A percentile compares a stretch with the other conserved stretches of the same genome.
phyloP scores from a whole-genome alignment of 306 rosid species.

The Castanea sativa region DNA sequence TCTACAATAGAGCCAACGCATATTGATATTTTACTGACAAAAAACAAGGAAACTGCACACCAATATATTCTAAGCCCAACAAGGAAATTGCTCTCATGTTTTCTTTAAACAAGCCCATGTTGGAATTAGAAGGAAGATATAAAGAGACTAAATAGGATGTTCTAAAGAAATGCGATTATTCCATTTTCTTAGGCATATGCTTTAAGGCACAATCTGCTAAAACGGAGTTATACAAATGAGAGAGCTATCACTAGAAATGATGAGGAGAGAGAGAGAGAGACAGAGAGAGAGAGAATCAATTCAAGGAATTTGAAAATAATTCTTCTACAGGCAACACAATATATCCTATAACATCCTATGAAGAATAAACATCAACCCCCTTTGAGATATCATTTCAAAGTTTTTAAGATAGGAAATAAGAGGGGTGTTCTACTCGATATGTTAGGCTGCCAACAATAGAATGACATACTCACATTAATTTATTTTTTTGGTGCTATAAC shows the following conservation, averaged over 20 bases:
- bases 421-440: neutral
- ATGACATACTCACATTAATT: neutral
- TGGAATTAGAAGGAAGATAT: conserved; percentile 7
- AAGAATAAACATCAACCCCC: neutral
- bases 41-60: neutral
- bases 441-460: neutral
- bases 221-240: neutral
- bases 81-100: conserved; percentile 2
- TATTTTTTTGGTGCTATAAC: no score
- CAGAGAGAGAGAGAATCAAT: neutral
- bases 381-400: neutral
- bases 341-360: neutral
- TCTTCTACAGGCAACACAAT: neutral
- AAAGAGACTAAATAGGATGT: neutral
- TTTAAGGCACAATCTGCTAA: neutral
- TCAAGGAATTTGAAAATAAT: neutral
- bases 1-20: conserved; percentile 1
- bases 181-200: neutral
- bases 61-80: no score
- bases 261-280: neutral
- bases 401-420: neutral
- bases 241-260: neutral
- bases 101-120: conserved; percentile 1
- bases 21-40: neutral
- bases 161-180: neutral